Conservation (phyloP, 2,329 filamentous ascomycete genomes). For the Leptographium procerum region DNA sequence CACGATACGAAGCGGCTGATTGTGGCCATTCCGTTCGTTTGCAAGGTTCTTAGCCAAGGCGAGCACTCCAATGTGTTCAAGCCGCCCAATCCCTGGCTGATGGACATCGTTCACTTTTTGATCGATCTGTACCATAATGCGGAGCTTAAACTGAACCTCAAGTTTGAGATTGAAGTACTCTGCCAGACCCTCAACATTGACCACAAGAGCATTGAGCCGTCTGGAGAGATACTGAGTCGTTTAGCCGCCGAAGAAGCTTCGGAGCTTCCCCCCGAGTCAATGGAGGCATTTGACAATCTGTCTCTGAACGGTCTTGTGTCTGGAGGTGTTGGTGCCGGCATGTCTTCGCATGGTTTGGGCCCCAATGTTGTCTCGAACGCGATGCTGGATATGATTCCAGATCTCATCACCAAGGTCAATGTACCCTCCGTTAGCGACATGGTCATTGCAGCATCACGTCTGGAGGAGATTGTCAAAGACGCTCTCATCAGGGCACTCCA, state of each 20-base stretch:
- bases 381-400: slow-evolving; percentile 71
- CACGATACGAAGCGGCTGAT: slow-evolving; percentile 86
- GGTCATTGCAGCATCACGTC: slow-evolving; percentile 57
- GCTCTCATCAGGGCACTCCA: slow-evolving; percentile 84
- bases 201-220: slow-evolving; percentile 81
- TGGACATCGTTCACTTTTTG: slow-evolving; percentile 86
- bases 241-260: slow-evolving; percentile 50
- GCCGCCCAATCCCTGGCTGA: slow-evolving; percentile 93
- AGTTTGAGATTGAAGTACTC: slow-evolving; percentile 96
- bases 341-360: slow-evolving; percentile 45
- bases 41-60: slow-evolving; percentile 84
- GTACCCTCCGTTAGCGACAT: slow-evolving; percentile 74
- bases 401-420: slow-evolving; percentile 66
- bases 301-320: slow-evolving; percentile 64
- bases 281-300: slow-evolving; percentile 76
- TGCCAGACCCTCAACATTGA: slow-evolving; percentile 90
- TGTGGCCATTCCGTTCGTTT: slow-evolving; percentile 92
- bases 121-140: slow-evolving; percentile 90
- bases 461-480: slow-evolving; percentile 67
- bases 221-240: slow-evolving; percentile 73
- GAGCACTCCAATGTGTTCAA: slow-evolving; percentile 78
- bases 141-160: slow-evolving; percentile 90
- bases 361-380: slow-evolving; percentile 64
- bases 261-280: slow-evolving; percentile 51
- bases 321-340: slow-evolving; percentile 35